Percentiles rank a stretch among this genome's conserved stretches.
Conservation (phyloP, 2,329 filamentous ascomycete genomes). For the Helminthosporium solani region DNA sequence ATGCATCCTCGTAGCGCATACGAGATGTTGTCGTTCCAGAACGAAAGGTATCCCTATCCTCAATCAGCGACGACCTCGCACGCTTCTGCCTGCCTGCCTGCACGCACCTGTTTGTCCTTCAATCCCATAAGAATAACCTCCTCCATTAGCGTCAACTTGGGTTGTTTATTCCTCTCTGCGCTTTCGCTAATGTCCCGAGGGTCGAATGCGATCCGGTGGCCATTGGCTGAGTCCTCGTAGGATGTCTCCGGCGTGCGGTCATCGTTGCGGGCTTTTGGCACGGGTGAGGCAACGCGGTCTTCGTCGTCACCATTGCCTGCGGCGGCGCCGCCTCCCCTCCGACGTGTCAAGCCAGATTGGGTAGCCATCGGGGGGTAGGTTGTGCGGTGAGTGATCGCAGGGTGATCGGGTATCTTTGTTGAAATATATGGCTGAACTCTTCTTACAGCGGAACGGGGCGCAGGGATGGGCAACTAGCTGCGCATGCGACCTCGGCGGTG, state of each 20-base stretch:
- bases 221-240: conserved; percentile 88
- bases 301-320: conserved; percentile 62
- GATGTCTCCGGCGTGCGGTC: conserved; percentile 69
- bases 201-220: conserved; percentile 98
- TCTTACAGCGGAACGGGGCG: conserved; percentile 30
- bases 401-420: conserved; percentile 25
- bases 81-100: conserved; percentile 7
- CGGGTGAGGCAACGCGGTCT: conserved; percentile 66
- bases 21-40: conserved; percentile 99
- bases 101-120: conserved; percentile 93
- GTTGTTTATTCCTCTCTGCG: conserved; percentile 94
- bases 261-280: conserved; percentile 59
- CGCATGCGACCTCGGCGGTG: conserved; percentile 29
- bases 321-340: conserved; percentile 63
- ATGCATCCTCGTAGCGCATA: conserved; percentile 97
- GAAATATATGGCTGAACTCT: conserved; percentile 36
- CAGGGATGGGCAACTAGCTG: conserved; percentile 37
- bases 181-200: conserved; percentile 96
- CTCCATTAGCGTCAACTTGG: conserved; percentile 98
- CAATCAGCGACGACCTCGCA: conserved; percentile 5
- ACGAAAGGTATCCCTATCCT: conserved; percentile 86
- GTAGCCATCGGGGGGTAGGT: conserved; percentile 56
- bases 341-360: conserved; percentile 69
- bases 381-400: conserved; percentile 26
- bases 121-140: conserved; percentile 91